Conservation (phyloP, 108 stramenopile species). For the Nannochloropsis gaditana region DNA sequence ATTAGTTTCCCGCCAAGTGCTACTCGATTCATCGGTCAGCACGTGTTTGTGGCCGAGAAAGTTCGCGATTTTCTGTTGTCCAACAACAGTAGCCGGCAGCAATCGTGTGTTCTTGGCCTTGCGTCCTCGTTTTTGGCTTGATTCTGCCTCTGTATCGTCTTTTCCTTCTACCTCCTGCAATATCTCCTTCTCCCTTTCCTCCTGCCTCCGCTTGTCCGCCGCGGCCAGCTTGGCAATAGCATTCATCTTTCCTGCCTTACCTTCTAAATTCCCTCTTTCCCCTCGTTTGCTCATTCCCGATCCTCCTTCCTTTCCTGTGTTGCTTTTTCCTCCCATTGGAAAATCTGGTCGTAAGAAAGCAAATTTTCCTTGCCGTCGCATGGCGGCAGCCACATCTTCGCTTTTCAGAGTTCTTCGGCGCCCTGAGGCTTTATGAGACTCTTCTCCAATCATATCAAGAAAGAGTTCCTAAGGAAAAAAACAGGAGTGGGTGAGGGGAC, state of each 20-base stretch:
- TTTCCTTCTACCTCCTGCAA: background rate
- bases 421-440: background rate
- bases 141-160: background rate
- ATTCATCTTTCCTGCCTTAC: background rate
- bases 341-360: background rate
- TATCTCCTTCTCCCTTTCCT: background rate
- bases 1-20: background rate
- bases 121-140: background rate
- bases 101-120: background rate
- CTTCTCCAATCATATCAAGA: background rate
- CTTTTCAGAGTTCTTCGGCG: background rate
- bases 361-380: background rate
- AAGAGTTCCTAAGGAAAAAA: background rate
- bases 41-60: background rate
- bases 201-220: background rate
- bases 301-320: background rate
- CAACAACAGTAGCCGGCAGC: background rate
- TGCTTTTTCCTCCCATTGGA: background rate
- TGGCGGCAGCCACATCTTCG: background rate
- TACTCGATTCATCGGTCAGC: background rate
- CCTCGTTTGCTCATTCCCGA: background rate
- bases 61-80: background rate
- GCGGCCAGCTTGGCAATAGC: conserved; percentile 6
- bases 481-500: background rate
- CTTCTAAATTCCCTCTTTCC: background rate